phyloP scores from a whole-genome alignment of 2,329 filamentous ascomycete species.

The Fusarium sp. region DNA sequence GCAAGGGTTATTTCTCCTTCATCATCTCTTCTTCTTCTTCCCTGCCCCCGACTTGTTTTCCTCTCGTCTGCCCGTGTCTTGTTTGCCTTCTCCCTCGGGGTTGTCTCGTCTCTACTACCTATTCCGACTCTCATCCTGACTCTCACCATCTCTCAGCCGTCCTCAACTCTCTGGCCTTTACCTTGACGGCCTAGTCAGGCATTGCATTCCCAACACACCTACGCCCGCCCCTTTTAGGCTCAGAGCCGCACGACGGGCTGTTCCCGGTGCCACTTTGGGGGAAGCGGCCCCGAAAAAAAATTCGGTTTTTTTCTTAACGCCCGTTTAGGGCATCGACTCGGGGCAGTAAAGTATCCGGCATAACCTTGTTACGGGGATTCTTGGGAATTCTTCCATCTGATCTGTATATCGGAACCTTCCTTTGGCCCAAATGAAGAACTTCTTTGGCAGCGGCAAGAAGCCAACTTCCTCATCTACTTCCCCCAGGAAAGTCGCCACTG shows the following conservation, averaged over 20 bases:
- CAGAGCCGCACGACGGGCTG: slow-evolving; percentile 33
- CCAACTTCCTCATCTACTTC: slow-evolving; percentile 38
- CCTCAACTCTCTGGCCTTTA: background rate
- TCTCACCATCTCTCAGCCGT: slow-evolving; percentile 10
- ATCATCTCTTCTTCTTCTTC: slow-evolving; percentile 17
- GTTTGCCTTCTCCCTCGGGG: slow-evolving; percentile 9
- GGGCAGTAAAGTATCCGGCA: slow-evolving; percentile 52
- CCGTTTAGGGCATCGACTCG: slow-evolving; percentile 50
- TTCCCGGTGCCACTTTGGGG: slow-evolving; percentile 39
- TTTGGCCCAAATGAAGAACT: slow-evolving; percentile 60
- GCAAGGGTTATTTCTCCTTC: slow-evolving; percentile 37
- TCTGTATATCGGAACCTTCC: slow-evolving; percentile 35
- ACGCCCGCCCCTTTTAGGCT: slow-evolving; percentile 33
- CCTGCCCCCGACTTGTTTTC: slow-evolving; percentile 21
- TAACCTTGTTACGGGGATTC: slow-evolving; percentile 55
- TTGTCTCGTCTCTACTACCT: background rate
- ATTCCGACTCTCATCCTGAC: slow-evolving; percentile 9
- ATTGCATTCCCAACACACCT: slow-evolving; percentile 4
- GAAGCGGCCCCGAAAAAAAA: slow-evolving; percentile 44
- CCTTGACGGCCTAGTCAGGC: slow-evolving; percentile 4
- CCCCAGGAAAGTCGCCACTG: slow-evolving; percentile 54
- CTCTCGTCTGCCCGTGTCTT: slow-evolving; percentile 15
- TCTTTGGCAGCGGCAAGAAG: slow-evolving; percentile 61
- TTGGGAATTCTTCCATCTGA: slow-evolving; percentile 40
- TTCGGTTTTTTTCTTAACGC: slow-evolving; percentile 46